Evolutionary conservation across 306 rosid genomes (phyloP).

Genomic region (Betula pendula): DNA sequence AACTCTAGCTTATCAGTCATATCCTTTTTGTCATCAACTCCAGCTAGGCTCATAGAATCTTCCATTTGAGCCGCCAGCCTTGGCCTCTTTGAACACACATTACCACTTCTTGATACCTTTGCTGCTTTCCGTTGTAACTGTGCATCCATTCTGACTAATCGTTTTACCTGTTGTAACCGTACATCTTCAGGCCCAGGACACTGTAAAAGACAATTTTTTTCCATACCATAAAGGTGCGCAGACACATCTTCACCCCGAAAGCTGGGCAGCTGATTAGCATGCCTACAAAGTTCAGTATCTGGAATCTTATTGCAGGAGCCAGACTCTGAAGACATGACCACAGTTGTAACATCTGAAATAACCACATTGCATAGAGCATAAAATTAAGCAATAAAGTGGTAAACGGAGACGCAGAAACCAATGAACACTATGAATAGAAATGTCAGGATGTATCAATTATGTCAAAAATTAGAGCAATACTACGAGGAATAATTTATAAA

Average conservation of each 20-base stretch:
- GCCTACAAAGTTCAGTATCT: conserved; percentile 44
- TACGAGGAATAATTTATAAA: neutral
- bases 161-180: conserved; percentile 31
- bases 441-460: neutral
- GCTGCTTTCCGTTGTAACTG: conserved; percentile 54
- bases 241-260: conserved; percentile 41
- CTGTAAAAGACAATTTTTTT: conserved; percentile 42
- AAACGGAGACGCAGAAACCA: neutral
- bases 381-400: conserved; percentile 13
- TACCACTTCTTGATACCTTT: conserved; percentile 51
- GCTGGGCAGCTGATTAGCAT: conserved; percentile 38
- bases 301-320: conserved; percentile 37
- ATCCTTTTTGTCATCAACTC: conserved; percentile 55
- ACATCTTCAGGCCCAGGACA: conserved; percentile 45
- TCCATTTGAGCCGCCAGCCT: conserved; percentile 52
- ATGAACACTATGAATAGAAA: conserved; percentile 19
- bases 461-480: neutral
- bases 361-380: conserved; percentile 23
- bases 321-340: conserved; percentile 43
- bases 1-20: conserved; percentile 53
- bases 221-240: conserved; percentile 34
- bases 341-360: conserved; percentile 51
- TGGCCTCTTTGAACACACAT: conserved; percentile 56
- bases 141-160: conserved; percentile 6
- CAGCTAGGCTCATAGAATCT: conserved; percentile 38